Conservation (phyloP, 495 filamentous ascomycete genomes). For the Aspergillus sclerotiicarbonarius region DNA sequence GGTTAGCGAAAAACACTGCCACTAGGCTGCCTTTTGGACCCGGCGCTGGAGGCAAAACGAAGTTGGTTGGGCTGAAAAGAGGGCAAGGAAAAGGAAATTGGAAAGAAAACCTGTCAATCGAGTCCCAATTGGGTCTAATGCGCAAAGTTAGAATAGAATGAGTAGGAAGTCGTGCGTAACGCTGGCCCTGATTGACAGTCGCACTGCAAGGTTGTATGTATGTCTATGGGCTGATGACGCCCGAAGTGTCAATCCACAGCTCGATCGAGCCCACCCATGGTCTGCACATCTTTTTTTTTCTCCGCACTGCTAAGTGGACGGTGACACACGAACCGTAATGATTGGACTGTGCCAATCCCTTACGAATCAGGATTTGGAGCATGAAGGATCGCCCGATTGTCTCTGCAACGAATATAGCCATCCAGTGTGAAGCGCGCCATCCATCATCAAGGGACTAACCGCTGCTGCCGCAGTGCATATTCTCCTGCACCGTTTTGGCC, state of each 20-base stretch:
- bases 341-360: neutral
- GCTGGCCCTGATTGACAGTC: neutral
- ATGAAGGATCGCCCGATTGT: conserved; percentile 17
- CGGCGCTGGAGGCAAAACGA: neutral
- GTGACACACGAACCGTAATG: neutral
- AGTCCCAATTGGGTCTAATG: neutral
- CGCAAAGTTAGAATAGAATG: neutral
- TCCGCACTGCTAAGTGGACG: conserved; percentile 3
- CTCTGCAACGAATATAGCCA: conserved; percentile 1
- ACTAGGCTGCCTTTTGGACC: neutral
- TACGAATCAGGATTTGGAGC: conserved; percentile 6
- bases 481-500: neutral
- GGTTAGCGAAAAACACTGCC: neutral
- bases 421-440: neutral
- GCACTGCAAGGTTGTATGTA: neutral
- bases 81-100: neutral
- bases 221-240: neutral
- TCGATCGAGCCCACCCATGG: neutral
- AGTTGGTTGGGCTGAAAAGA: neutral
- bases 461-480: conserved; percentile 19
- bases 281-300: conserved; percentile 11
- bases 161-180: neutral
- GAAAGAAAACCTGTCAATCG: neutral
- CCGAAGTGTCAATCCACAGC: neutral
- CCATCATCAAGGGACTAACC: conserved; percentile 8